Base-by-base conservation (phyloP, 139 green algal species). In the Chlamydomonas incerta region DNA sequence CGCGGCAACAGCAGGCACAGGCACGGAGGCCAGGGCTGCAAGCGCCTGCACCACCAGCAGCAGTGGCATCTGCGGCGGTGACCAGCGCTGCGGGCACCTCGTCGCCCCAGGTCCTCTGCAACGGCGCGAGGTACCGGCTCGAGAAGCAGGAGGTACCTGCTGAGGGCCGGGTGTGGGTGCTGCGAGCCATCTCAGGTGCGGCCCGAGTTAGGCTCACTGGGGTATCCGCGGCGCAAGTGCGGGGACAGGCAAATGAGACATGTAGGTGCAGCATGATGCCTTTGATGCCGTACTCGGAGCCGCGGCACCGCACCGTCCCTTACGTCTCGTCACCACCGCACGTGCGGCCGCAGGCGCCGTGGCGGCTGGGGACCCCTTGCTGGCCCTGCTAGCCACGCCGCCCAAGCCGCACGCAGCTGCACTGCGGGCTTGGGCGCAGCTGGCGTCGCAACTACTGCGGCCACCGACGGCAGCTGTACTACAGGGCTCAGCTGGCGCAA, bases 341-440 rank as follows among this genome's bases (percentile, higher is more conserved):
- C n/a, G n/a, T n/a, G n/a, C n/a, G n/a, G n/a, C n/a, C 37, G 14
- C 63, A 83, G 77, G 41, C n/a, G 77, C 77, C 0, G 41, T 83
- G 1, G 26, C 46, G 6, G 0, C 65, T 0, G 26, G 31, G 9
- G 66, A 76, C 47, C 47, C 66, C 0, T n/a, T 70, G 4, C 14
- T 37, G 29, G 17, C 63, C 6, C n/a, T 75, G 20, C 18, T 83
- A 18, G 41, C 41, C 9, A 3, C 47, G 29, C 77, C 77, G 28
- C 77, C 77, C 77, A 74, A 74, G 46, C 63, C 31, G 29, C 77
- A 83, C n/a, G 63, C 46, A 17, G 18, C 77, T 2, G 77, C 77
- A 21, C 31, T 83, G n/a, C 63, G 63, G 5, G 63, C 77, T 17
- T 83, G 77, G 77, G 77, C 62, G 5, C 63, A 63, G 5, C 65